Base-by-base conservation (phyloP, 306 rosid species). In the Herpetospermum pedunculosum region DNA sequence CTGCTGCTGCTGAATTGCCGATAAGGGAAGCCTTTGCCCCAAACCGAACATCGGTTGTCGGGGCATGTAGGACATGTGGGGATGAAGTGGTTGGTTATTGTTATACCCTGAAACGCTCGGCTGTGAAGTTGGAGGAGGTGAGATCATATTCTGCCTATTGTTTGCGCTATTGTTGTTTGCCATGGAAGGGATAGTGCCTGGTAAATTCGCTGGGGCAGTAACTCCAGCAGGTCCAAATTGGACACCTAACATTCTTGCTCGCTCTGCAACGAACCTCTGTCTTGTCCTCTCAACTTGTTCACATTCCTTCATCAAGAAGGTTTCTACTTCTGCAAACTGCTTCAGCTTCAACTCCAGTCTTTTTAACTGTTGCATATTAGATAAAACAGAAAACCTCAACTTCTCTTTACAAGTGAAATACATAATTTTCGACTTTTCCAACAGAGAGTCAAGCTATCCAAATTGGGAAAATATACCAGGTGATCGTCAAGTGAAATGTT, bases 311-410 rank as follows among this genome's bases (percentile, higher is more conserved):
- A 92, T 89, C 80, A 95, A 83, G 46, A 88, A 84, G 16, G 99
- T 92, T 83, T 95, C 99, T 75, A 95, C 88, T 86, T 95, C 99
- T 23, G 97, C 99, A 80, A 95, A 95, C 78, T 95, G 99, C 87
- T 95, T 92, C 81, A 95, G 85, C 90, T 95, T 95, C 92, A 95
- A 76, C 81, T 95, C 97, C 85, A 95, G 77, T 86, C 97, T 89
- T 82, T 90, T 95, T 92, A 95, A 80, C 99, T 95, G 92, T 69
- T 52, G 78, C 21, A 76, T 25, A 69, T 47, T 76, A 46, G 23
- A 55, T 34, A 43, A 18, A 50, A 76, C 25, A 47, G 72, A 77
- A 46, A 65, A 32, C 52, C 10, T 70, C 38, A 69, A 44, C 73
- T 26, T 43, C 49, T 21, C 54, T 43, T 43, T 43, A 14, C 52